Percentiles rank a stretch among this genome's conserved stretches.
Evolutionary conservation across 306 rosid genomes (phyloP).

Genomic region (Vigna hirtella): DNA sequence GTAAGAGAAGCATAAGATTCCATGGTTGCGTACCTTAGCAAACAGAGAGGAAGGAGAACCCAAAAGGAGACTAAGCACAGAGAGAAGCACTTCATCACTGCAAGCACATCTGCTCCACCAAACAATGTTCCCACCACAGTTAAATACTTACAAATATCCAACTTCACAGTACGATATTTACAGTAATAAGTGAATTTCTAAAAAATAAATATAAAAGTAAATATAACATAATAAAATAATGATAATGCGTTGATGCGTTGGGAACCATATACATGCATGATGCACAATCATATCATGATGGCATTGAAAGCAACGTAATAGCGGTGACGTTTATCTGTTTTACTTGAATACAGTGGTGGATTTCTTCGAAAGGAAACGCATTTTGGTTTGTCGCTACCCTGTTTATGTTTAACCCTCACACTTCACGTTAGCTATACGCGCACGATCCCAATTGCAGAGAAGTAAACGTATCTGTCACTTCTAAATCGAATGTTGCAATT

Average conservation of each 20-base stretch:
- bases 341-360: conserved; percentile 38
- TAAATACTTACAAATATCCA: conserved; percentile 42
- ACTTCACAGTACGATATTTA: neutral
- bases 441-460: conserved; percentile 9
- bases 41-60: conserved; percentile 48
- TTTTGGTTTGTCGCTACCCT: conserved; percentile 38
- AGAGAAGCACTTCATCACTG: conserved; percentile 51
- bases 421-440: conserved; percentile 37
- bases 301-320: neutral
- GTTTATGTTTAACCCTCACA: neutral
- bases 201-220: neutral
- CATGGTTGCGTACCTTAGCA: conserved; percentile 53
- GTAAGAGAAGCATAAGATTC: conserved; percentile 27
- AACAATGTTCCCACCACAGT: conserved; percentile 22
- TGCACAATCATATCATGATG: neutral
- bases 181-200: neutral
- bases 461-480: conserved; percentile 33
- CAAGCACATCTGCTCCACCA: conserved; percentile 44
- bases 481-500: neutral
- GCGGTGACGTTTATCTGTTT: conserved; percentile 23
- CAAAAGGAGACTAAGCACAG: conserved; percentile 43
- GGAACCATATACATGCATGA: neutral
- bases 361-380: conserved; percentile 22
- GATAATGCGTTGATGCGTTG: conserved; percentile 33
- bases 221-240: conserved; percentile 5